These are phyloP conservation scores for Aspergillus ruber DNA, from an alignment of 2,329 filamentous ascomycete species.

Conservation along the genomic window DNA sequence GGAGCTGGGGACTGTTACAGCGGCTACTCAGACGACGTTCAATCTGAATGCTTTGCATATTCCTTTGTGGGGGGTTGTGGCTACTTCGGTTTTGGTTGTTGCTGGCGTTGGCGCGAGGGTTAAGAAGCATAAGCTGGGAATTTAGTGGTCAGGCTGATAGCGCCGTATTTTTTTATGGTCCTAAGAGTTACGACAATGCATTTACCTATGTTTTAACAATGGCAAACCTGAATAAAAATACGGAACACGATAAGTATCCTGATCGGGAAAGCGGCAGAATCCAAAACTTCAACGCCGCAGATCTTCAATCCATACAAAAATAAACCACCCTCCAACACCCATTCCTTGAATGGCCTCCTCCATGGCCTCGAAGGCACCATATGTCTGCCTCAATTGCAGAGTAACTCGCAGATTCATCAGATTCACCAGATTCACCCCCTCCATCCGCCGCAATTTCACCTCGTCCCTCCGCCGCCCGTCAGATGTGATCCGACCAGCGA, in stretches of 20 bases:
- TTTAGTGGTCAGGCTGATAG: neutral
- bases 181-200: neutral
- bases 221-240: neutral
- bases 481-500: constrained; percentile 51
- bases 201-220: neutral
- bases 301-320: neutral
- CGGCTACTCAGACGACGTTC: constrained; percentile 71
- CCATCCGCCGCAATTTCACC: constrained; percentile 15
- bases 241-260: neutral
- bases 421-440: constrained; percentile 9
- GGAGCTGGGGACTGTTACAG: constrained; percentile 65
- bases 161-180: neutral
- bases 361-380: constrained; percentile 24
- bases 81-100: constrained; percentile 61
- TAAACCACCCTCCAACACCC: neutral
- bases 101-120: constrained; percentile 70
- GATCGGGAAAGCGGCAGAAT: neutral
- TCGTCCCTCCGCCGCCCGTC: constrained; percentile 13
- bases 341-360: neutral
- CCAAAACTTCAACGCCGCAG: neutral
- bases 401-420: constrained; percentile 8
- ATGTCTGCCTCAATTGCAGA: constrained; percentile 31
- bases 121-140: constrained; percentile 66
- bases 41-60: constrained; percentile 63
- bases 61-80: constrained; percentile 66